Percentiles rank a stretch among this genome's conserved stretches.
Conservation (phyloP, 805 yeast genomes). For the Myxozyma neglecta region DNA sequence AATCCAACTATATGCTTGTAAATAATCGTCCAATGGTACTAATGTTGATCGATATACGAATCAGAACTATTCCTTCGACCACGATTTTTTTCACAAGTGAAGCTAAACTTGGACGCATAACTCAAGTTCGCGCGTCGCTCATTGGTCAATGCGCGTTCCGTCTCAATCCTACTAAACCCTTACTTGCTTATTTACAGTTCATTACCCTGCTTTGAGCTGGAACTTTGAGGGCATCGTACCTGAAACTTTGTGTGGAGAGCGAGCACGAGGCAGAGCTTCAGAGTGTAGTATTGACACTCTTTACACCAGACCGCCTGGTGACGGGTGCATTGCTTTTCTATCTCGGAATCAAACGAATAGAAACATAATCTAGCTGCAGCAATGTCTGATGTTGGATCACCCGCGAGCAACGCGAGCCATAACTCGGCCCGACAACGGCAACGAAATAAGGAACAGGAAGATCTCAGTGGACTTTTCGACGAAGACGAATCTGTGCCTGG, state of each 20-base stretch:
- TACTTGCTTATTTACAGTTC: not conserved
- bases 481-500: constrained; percentile 30
- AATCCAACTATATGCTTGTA: no score
- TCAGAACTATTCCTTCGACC: not conserved
- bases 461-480: constrained; percentile 32
- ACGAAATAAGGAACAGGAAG: constrained; percentile 11
- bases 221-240: not conserved
- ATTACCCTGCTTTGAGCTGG: not conserved
- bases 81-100: not conserved
- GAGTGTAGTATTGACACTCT: not conserved
- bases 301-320: not conserved
- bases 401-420: not conserved
- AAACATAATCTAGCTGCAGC: not conserved
- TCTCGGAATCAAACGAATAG: not conserved
- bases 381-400: constrained; percentile 5
- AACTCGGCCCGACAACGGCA: constrained; percentile 3
- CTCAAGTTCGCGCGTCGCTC: constrained; percentile 8
- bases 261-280: not conserved
- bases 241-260: not conserved
- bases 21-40: no score
- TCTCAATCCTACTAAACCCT: not conserved
- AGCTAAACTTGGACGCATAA: constrained; percentile 6
- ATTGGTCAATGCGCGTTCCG: constrained; percentile 1
- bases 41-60: no score
- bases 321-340: not conserved